Evolutionary conservation across 1,284 basidiomycete genomes (phyloP).

Genomic region (Pterulicium gracile): DNA sequence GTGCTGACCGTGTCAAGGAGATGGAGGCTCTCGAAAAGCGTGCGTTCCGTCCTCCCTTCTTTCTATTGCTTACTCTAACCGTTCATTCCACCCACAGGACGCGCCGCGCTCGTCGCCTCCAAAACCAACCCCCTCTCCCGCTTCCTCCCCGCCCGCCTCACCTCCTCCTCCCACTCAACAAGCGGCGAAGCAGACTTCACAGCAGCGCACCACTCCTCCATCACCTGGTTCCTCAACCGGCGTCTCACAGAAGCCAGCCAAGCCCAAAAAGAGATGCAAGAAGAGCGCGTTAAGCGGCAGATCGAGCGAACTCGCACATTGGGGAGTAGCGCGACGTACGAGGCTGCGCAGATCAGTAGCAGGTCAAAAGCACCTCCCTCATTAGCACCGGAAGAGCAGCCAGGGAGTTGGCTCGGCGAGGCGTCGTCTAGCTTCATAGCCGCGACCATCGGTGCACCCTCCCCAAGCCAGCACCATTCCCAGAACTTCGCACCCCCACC

Average conservation of each 20-base stretch:
- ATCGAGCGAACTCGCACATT: constrained; percentile 68
- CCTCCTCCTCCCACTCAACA: constrained; percentile 41
- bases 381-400: constrained; percentile 15
- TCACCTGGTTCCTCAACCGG: constrained; percentile 78
- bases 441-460: constrained; percentile 47
- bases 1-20: constrained; percentile 75
- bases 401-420: constrained; percentile 51
- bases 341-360: constrained; percentile 27
- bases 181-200: constrained; percentile 55
- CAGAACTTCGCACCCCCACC: constrained; percentile 14
- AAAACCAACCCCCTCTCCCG: constrained; percentile 50
- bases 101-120: constrained; percentile 50
- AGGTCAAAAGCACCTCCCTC: constrained; percentile 3
- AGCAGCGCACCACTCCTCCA: constrained; percentile 72
- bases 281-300: constrained; percentile 76
- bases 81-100: constrained; percentile 33
- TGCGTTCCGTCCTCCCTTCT: constrained; percentile 27
- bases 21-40: constrained; percentile 81
- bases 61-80: constrained; percentile 7
- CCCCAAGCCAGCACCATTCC: constrained; percentile 17
- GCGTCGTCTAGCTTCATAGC: constrained; percentile 53
- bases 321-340: constrained; percentile 59
- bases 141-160: constrained; percentile 55
- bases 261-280: constrained; percentile 77
- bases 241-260: constrained; percentile 72